Percentiles rank a stretch among this genome's conserved stretches.
Evolutionary conservation across 1,284 basidiomycete species (phyloP).

Genomic region (Pholiota adiposa): DNA sequence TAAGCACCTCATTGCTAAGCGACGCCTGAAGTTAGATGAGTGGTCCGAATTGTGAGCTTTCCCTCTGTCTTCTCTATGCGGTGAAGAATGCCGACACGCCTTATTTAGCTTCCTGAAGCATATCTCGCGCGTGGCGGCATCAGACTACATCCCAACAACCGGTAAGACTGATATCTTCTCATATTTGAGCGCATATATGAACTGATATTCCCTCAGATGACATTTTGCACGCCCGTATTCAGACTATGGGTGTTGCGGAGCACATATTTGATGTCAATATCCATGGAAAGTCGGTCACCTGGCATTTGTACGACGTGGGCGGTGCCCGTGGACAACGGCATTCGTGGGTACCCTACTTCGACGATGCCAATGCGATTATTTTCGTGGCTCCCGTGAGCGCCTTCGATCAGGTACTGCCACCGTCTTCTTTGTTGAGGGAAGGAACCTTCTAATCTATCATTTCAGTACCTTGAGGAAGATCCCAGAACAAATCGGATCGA

Average conservation of each 20-base stretch:
- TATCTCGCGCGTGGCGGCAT: conserved; percentile 67
- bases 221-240: conserved; percentile 81
- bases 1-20: conserved; percentile 63
- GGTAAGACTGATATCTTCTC: conserved; percentile 42
- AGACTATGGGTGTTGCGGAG: conserved; percentile 84
- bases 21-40: conserved; percentile 78
- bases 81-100: conserved; percentile 12
- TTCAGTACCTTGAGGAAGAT: conserved; percentile 82
- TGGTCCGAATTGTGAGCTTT: conserved; percentile 81
- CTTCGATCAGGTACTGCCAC: conserved; percentile 71
- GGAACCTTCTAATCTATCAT: conserved; percentile 3
- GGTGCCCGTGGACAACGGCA: conserved; percentile 84
- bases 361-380: conserved; percentile 85
- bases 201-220: conserved; percentile 56
- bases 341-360: conserved; percentile 81
- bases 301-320: conserved; percentile 84
- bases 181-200: conserved; percentile 34
- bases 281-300: conserved; percentile 73
- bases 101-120: conserved; percentile 68
- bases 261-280: conserved; percentile 77
- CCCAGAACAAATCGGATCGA: conserved; percentile 81
- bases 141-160: conserved; percentile 72
- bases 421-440: background rate
- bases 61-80: conserved; percentile 17
- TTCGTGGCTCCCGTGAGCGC: conserved; percentile 87